Evolutionary conservation across 2,329 filamentous ascomycete species (phyloP).

Genomic region (Nannizziopsis arthrosporioides): DNA sequence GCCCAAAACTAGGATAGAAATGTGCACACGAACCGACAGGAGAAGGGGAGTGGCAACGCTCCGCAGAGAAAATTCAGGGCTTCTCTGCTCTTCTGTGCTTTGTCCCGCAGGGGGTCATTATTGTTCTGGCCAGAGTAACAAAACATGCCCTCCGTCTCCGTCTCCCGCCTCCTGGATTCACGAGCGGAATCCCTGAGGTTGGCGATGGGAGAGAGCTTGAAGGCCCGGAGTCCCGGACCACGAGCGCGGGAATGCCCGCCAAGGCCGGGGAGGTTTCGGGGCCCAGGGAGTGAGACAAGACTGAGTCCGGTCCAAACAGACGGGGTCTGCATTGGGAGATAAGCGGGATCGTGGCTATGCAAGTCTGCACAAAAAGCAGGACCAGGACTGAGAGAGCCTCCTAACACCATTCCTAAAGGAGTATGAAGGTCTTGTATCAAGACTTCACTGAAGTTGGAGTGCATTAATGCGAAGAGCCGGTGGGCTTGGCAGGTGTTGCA

Average conservation of each 20-base stretch:
- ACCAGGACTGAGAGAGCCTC: no score
- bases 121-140: no score
- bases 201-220: no score
- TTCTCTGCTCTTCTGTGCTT: no score
- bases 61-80: no score
- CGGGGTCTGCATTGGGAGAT: neutral
- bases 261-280: neutral
- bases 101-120: no score
- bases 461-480: neutral
- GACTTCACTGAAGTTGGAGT: neutral
- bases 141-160: no score
- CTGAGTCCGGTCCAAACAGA: slow-evolving; percentile 3
- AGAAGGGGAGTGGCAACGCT: no score
- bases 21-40: no score
- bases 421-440: neutral
- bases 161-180: no score
- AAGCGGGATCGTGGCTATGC: neutral
- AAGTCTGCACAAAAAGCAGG: no score
- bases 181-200: neutral
- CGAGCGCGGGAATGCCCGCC: neutral
- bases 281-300: neutral
- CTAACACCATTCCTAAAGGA: neutral
- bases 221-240: neutral
- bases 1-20: no score
- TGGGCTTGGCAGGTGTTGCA: neutral